Percentiles rank a stretch among this genome's conserved stretches.
Conservation (phyloP, 805 yeast species). For the Yamadazyma olivae region DNA sequence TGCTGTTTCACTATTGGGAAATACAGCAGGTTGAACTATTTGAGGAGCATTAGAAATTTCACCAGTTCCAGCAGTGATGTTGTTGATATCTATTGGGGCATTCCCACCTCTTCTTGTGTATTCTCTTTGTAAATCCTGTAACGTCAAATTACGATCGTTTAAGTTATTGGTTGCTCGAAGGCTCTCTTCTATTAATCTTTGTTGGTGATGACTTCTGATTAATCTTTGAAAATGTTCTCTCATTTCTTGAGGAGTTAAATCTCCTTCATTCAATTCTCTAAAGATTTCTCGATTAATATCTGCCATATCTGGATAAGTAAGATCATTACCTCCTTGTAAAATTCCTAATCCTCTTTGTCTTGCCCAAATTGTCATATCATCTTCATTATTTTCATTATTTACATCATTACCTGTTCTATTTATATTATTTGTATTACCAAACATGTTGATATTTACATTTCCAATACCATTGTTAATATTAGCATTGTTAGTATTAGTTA, state of each 20-base stretch:
- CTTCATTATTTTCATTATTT: slow-evolving; percentile 11
- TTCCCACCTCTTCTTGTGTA: neutral
- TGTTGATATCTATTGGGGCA: neutral
- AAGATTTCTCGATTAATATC: slow-evolving; percentile 30
- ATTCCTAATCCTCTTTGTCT: slow-evolving; percentile 29
- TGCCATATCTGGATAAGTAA: slow-evolving; percentile 18
- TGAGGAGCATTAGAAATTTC: slow-evolving; percentile 35
- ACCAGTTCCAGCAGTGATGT: neutral
- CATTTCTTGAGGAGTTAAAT: slow-evolving; percentile 30
- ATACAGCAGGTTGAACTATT: slow-evolving; percentile 39
- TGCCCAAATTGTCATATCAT: slow-evolving; percentile 23
- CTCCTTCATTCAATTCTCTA: slow-evolving; percentile 26
- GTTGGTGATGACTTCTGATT: slow-evolving; percentile 25
- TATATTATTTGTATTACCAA: neutral
- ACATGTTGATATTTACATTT: neutral
- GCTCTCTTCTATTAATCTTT: slow-evolving; percentile 14
- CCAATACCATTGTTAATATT: slow-evolving; percentile 1
- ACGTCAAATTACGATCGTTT: slow-evolving; percentile 3
- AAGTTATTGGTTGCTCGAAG: neutral
- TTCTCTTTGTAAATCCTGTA: slow-evolving; percentile 2
- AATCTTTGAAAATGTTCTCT: slow-evolving; percentile 30
- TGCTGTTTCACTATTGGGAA: slow-evolving; percentile 24
- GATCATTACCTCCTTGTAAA: slow-evolving; percentile 12
- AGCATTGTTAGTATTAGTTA: neutral
- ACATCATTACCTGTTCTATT: slow-evolving; percentile 2